Conservation (phyloP, 129 eudicot species). For the Helianthus tuberosus region DNA sequence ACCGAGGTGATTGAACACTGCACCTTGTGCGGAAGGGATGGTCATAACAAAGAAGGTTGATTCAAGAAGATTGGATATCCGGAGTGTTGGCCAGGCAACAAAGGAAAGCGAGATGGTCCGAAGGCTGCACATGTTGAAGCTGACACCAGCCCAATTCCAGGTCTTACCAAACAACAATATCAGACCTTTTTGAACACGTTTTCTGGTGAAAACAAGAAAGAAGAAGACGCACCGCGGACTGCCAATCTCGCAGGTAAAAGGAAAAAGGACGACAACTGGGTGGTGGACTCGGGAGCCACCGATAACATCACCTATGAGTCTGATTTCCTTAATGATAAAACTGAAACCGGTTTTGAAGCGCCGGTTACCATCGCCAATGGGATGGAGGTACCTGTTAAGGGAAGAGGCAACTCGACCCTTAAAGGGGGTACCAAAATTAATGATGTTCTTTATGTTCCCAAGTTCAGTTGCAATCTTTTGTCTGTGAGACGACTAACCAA, state of each 20-base stretch:
- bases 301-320: neutral
- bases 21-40: neutral
- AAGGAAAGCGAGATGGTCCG: neutral
- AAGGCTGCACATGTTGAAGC: neutral
- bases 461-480: too few species aligned
- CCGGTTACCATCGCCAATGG: neutral
- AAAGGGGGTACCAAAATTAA: too few species aligned
- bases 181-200: neutral
- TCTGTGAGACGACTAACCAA: too few species aligned
- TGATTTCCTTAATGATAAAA: neutral
- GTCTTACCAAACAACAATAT: neutral
- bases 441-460: too few species aligned
- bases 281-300: neutral
- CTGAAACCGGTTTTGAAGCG: neutral
- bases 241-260: too few species aligned
- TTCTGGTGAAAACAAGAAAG: neutral
- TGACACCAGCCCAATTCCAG: neutral
- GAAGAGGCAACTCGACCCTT: neutral
- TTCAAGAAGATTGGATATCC: neutral
- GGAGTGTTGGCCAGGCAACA: too few species aligned
- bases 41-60: neutral
- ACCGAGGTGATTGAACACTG: neutral
- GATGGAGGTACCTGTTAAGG: neutral
- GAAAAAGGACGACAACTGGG: too few species aligned
- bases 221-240: neutral